Evolutionary conservation across 208 protist species (phyloP), one percentile per base, ranked within the genome.

Genomic region (Leptomonas seymouri): DNA sequence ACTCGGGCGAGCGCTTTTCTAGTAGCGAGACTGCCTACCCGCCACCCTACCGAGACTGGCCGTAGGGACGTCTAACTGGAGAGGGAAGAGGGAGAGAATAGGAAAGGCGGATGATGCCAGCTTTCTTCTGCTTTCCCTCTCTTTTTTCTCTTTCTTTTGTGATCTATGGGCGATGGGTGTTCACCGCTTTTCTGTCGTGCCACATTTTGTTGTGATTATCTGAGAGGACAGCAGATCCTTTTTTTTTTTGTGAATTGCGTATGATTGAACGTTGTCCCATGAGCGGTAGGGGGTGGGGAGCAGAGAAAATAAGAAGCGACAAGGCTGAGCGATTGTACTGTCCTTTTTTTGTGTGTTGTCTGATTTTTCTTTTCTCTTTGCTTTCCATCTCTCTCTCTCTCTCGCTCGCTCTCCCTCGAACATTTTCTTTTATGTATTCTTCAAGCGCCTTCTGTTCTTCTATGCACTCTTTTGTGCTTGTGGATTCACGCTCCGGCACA

Each of bases 41-140:
- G 7, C 56, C 71, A 12, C 87, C 87, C 11, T 90, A 90, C 67
- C 67, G 82, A 4, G 84, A 90, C 74, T 93, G 87, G 84, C 84
- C 84, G 36, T 93, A 67, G 42, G 36, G 3, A 31, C 48, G 28
- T 48, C 23, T 7, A 49, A 20, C 50, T 27, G 18, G 45, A 45
- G 44, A 61, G 20, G 7, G 28, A 36, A 31, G 44, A 21, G 58
- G 41, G 7, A 20, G 7, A 62, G 30, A 46, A 57, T 31, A 44
- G 3, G 50, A 5, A 51, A n/a, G n/a, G n/a, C n/a, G n/a, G n/a
- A n/a, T n/a, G n/a, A n/a, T n/a, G n/a, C n/a, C n/a, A n/a, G n/a
- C n/a, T n/a, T n/a, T n/a, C n/a, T n/a, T n/a, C n/a, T n/a, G n/a
- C n/a, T n/a, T n/a, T n/a, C n/a, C n/a, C n/a, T n/a, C n/a, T n/a